Conservation (phyloP, 2,329 filamentous ascomycete species). For the Penicillium sp. region DNA sequence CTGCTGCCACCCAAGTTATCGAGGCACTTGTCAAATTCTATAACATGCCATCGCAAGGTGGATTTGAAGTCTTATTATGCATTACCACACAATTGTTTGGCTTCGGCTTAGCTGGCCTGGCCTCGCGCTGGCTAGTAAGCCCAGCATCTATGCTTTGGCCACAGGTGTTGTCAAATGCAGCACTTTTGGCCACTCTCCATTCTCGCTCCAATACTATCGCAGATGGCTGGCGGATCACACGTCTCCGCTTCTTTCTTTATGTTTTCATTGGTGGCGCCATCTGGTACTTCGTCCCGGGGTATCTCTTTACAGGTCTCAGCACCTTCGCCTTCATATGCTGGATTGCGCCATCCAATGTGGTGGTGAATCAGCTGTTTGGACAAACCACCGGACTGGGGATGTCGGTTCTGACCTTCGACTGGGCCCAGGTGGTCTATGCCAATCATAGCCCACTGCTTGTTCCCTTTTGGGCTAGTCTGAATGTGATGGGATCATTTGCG, state of each 20-base stretch:
- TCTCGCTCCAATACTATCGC: slow-evolving; percentile 33
- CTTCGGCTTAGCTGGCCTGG: slow-evolving; percentile 61
- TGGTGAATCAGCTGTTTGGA: slow-evolving; percentile 72
- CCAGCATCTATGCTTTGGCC: slow-evolving; percentile 67
- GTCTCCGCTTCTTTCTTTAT: slow-evolving; percentile 38
- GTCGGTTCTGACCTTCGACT: slow-evolving; percentile 71
- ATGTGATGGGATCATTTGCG: slow-evolving; percentile 46
- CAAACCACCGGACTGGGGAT: slow-evolving; percentile 65
- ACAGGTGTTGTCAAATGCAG: slow-evolving; percentile 52
- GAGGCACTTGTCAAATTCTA: slow-evolving; percentile 51
- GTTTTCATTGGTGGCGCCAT: slow-evolving; percentile 32
- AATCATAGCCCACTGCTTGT: slow-evolving; percentile 66
- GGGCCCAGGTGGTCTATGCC: slow-evolving; percentile 69
- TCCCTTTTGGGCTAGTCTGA: slow-evolving; percentile 51
- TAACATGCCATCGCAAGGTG: slow-evolving; percentile 56
- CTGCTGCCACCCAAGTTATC: slow-evolving; percentile 39
- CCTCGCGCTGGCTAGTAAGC: slow-evolving; percentile 56
- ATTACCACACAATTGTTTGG: slow-evolving; percentile 63
- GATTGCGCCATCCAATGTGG: slow-evolving; percentile 64
- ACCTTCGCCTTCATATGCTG: slow-evolving; percentile 70
- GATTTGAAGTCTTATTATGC: slow-evolving; percentile 59
- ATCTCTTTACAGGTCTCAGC: slow-evolving; percentile 66
- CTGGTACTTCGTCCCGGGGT: slow-evolving; percentile 55
- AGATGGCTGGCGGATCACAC: slow-evolving; percentile 44
- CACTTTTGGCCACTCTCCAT: slow-evolving; percentile 45